phyloP scores from a whole-genome alignment of 192 early-diverging fungal genomes.

The Funneliformis mosseae region DNA sequence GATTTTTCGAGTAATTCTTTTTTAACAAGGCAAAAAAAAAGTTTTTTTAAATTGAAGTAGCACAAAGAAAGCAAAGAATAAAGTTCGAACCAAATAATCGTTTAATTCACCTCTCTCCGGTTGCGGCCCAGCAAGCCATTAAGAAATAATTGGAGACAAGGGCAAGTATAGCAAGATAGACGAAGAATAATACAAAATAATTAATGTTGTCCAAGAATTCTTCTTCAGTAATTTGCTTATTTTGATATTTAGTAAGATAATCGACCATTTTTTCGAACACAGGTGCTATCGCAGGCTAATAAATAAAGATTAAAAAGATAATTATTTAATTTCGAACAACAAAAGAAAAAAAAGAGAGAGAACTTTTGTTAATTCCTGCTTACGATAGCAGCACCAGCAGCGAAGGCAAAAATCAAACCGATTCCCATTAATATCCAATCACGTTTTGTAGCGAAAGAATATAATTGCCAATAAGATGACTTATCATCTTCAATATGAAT shows the following conservation, averaged over 20 bases:
- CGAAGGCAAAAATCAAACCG: not conserved
- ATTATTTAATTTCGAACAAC: not conserved
- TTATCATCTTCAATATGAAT: not conserved
- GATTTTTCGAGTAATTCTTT: constrained; percentile 58
- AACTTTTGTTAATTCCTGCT: too few relatives aligned
- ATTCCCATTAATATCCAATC: not conserved
- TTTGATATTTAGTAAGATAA: not conserved
- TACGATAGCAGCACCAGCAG: not conserved
- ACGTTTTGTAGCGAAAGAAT: not conserved
- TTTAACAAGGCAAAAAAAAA: too few relatives aligned
- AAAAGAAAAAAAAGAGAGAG: not conserved
- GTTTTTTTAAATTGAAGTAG: too few relatives aligned
- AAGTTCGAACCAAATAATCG: too few relatives aligned
- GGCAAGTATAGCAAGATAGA: not conserved
- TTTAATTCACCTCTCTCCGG: not conserved
- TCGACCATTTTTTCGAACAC: not conserved
- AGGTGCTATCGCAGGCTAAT: not conserved
- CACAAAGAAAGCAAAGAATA: too few relatives aligned
- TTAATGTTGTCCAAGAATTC: not conserved
- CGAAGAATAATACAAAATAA: not conserved
- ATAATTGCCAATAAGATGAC: constrained; percentile 6
- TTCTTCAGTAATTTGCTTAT: not conserved
- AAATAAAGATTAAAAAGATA: too few relatives aligned
- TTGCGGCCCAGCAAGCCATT: not conserved
- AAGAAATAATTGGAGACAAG: not conserved